Conservation (phyloP, 164 flowering plant species). For the Annona cherimola region DNA sequence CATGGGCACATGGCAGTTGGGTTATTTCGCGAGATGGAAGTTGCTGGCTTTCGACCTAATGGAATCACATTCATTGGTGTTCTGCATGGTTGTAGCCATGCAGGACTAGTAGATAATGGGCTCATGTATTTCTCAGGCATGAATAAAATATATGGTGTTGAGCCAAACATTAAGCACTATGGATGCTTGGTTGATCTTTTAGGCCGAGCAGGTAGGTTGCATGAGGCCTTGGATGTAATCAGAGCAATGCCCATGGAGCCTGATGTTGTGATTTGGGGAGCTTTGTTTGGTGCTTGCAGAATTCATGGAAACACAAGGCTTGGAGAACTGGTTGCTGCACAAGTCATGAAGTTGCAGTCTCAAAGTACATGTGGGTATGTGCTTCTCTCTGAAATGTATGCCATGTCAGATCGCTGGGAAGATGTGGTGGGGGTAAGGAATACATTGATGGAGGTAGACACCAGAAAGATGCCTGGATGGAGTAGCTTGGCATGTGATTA, state of each 20-base stretch:
- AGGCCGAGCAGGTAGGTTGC: slow-evolving; percentile 17
- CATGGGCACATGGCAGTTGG: slow-evolving; percentile 3
- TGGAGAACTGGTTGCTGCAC: slow-evolving; percentile 19
- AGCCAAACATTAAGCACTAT: slow-evolving; percentile 19
- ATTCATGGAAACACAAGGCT: slow-evolving; percentile 10
- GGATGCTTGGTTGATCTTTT: slow-evolving; percentile 24
- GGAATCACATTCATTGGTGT: slow-evolving; percentile 15
- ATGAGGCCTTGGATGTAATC: slow-evolving; percentile 17
- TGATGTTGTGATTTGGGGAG: slow-evolving; percentile 20
- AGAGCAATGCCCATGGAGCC: slow-evolving; percentile 17
- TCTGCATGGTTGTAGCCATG: slow-evolving; percentile 19
- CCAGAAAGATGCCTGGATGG: slow-evolving; percentile 12
- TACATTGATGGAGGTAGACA: slow-evolving; percentile 13
- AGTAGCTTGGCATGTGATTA: slow-evolving; percentile 8
- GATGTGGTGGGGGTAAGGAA: slow-evolving; percentile 8
- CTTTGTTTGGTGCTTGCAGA: slow-evolving; percentile 21
- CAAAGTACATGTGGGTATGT: slow-evolving; percentile 5
- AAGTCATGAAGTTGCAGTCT: slow-evolving; percentile 19
- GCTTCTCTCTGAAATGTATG: slow-evolving; percentile 18
- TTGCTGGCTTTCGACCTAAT: slow-evolving; percentile 4
- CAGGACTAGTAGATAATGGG: slow-evolving; percentile 16
- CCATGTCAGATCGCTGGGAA: slow-evolving; percentile 17
- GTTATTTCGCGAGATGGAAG: slow-evolving; percentile 12
- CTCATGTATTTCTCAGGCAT: slow-evolving; percentile 7
- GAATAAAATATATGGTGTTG: slow-evolving; percentile 7